Base-by-base conservation (phyloP, 495 filamentous ascomycete species). In the Letharia columbiana region DNA sequence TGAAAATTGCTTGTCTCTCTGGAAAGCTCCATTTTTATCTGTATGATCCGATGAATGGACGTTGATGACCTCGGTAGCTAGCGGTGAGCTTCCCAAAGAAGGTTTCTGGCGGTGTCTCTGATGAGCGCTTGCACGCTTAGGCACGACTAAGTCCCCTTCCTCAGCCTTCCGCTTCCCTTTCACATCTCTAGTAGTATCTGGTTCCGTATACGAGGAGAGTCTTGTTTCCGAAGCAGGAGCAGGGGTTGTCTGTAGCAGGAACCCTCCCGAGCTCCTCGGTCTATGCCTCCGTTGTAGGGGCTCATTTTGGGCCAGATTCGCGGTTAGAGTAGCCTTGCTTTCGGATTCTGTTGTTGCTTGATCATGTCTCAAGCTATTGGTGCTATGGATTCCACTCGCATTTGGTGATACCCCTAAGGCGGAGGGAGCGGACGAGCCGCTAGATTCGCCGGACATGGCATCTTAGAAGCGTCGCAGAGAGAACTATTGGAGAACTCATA, bases 231-330 rank as follows among this genome's bases (percentile, higher is more conserved):
- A 72, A 74, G 33, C 66, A 71, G 41, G 71, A 44, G 35, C 67
- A 72, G 42, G 77, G 71, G 37, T 73, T 68, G 60, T 67, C 61
- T 80, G 79, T 44, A 83, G 63, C 37, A 83, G 65, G 41, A 83
- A 83, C 20, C 79, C 76, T 61, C 80, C 71, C 3, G 80, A 79
- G 69, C 68, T 77, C 54, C 73, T 75, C 11, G 74, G 74, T 66
- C 76, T 71, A n/a, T 71, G 63, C 62, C 57, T 65, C 47, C 58
- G 57, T 33, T 52, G 47, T 42, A 37, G 28, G 61, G 39, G 40
- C 47, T 62, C 65, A 60, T 60, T 61, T 28, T 65, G 47, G 10
- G 61, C 45, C 18, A 44, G 39, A 61, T 61, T 44, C 15, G 39
- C 59, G 28, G 20, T n/a, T 42, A 47, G 42, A 42, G 11, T 17